phyloP scores from a whole-genome alignment of 148 eudicot species.

The Rhododendron mucronatum region DNA sequence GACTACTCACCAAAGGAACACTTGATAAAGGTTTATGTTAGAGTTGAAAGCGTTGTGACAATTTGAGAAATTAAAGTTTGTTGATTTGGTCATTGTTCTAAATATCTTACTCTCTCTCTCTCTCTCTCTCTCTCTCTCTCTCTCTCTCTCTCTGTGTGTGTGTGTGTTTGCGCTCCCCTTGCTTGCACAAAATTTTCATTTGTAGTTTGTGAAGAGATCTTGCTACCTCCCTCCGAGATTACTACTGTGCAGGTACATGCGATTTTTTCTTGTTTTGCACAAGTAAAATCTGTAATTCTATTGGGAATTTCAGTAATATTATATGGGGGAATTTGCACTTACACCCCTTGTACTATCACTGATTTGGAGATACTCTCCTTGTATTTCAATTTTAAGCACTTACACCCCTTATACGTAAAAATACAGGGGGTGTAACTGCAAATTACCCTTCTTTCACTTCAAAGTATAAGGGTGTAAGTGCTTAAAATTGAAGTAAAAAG shows the following conservation, averaged over 20 bases:
- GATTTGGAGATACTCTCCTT: no score
- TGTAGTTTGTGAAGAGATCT: conserved; percentile 82
- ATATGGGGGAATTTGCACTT: background rate
- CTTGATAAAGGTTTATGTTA: conserved; percentile 52
- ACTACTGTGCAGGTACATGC: conserved; percentile 62
- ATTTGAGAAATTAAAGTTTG: background rate
- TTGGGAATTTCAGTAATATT: background rate
- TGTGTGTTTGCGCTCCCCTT: background rate
- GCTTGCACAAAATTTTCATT: conserved; percentile 16
- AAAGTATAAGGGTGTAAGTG: no score
- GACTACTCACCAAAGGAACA: conserved; percentile 69
- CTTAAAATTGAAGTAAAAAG: no score
- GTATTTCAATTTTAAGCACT: no score
- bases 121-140: no score
- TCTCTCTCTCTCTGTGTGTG: no score
- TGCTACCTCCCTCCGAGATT: conserved; percentile 74
- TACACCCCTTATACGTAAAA: no score
- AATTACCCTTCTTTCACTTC: no score
- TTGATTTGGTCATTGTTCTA: no score
- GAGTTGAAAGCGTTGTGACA: background rate
- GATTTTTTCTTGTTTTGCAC: background rate
- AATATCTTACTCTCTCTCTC: background rate
- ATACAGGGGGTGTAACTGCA: no score
- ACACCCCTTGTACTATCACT: no score
- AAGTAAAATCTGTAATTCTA: background rate